Evolutionary conservation across 768 basidiomycete species (phyloP), one percentile per base, ranked within the genome.

Genomic region (Pulveroboletus sp.): DNA sequence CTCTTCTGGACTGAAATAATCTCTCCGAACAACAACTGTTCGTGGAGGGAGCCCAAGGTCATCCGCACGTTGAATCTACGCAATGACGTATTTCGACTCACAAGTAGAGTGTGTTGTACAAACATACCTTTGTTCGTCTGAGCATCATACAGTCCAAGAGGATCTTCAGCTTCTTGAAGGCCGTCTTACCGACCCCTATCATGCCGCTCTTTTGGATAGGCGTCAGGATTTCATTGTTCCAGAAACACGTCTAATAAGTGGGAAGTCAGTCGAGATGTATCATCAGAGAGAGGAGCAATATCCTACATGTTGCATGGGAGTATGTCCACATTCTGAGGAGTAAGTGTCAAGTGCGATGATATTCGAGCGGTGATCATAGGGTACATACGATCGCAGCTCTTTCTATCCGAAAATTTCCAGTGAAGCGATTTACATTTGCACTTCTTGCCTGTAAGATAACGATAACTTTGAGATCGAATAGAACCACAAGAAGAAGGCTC

Each of bases 91-190:
- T 53, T 15, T 24, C 11, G 39, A 47, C 39, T 46, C 21, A 21
- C 24, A 15, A 12, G 37, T 18, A 33, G 46, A 47, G 38, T 14
- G 12, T 1, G 8, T 21, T 10, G 7, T 28, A 12, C 30, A 32
- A 37, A 49, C 41, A 44, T 49, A 85, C 86, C 75, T 93, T 93
- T 27, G 89, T 93, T 57, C 89, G 76, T 50, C 92, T 85, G 43
- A 98, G 77, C 96, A 98, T 98, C 89, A 97, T 90, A 43, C 90
- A 73, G 62, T 95, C 91, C 32, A 99, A 73, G 18, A 99, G 73
- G 42, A 92, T 79, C 61, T 83, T 89, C 52, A 98, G 75, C 69
- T 96, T 97, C 73, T 89, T 92, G 77, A 97, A 97, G 0, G 93
- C 95, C 10, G 66, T 66, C 56, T 76, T 75, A 9, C 95, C 95